Evolutionary conservation across 176 grass and related monocot species (phyloP).

Genomic region (Triticum timopheevii): DNA sequence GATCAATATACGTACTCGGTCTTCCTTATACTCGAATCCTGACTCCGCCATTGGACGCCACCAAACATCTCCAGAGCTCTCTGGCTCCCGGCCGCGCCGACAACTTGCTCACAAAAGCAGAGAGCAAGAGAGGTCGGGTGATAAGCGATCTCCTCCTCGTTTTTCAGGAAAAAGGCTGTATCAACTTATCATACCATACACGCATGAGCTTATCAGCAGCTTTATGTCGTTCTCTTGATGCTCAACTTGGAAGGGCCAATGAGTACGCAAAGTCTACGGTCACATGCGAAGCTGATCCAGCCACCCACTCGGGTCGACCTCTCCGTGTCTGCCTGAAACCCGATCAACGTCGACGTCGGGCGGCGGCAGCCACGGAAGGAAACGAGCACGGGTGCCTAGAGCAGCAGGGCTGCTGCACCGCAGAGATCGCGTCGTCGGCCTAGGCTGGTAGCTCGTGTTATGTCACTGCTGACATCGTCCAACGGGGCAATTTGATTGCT

Average conservation of each 20-base stretch:
- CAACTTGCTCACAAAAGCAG: not conserved
- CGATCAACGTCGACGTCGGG: constrained; percentile 6
- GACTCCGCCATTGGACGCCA: not conserved
- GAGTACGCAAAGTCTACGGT: constrained; percentile 30
- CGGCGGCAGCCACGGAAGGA: not conserved
- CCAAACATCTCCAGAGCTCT: not conserved
- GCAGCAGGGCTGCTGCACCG: not conserved
- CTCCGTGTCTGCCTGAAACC: not conserved
- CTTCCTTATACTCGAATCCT: too few relatives aligned
- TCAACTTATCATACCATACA: constrained; percentile 45
- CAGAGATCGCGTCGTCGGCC: constrained; percentile 22
- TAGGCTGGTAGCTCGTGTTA: constrained; percentile 8
- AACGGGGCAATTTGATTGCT: not conserved
- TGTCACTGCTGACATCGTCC: constrained; percentile 52
- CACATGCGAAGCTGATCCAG: constrained; percentile 10
- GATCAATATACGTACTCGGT: too few relatives aligned
- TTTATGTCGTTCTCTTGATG: not conserved
- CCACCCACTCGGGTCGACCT: not conserved
- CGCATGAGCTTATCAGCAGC: constrained; percentile 32
- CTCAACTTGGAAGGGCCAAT: constrained; percentile 21
- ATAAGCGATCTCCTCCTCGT: constrained; percentile 19
- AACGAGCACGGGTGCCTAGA: not conserved
- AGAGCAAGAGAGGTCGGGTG: not conserved
- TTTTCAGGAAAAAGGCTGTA: constrained; percentile 21
- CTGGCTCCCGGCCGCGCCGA: not conserved